phyloP scores from a whole-genome alignment of 805 yeast species.

The Pichia scutulata region DNA sequence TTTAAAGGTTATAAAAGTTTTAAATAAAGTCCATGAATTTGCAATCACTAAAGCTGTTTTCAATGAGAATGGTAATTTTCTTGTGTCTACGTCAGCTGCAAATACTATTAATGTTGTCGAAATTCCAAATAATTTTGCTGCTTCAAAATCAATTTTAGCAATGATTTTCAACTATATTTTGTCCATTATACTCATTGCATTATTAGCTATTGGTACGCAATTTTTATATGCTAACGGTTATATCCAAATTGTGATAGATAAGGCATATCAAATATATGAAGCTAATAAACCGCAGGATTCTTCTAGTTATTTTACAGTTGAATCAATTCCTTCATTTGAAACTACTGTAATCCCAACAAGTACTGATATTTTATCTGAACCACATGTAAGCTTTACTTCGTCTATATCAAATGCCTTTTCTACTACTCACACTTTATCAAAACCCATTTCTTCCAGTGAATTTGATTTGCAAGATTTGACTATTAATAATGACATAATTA shows the following conservation, averaged over 20 bases:
- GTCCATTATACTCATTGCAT: conserved; percentile 18
- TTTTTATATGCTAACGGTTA: conserved; percentile 25
- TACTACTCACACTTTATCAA: not conserved
- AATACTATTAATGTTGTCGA: conserved; percentile 57
- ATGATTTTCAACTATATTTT: conserved; percentile 22
- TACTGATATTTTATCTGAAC: not conserved
- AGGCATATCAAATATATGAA: conserved; percentile 17
- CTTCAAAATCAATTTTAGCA: conserved; percentile 30
- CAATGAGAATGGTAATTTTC: conserved; percentile 55
- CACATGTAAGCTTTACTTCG: not conserved
- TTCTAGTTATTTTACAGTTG: conserved; percentile 28
- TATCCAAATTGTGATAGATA: conserved; percentile 16
- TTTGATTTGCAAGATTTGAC: conserved; percentile 1
- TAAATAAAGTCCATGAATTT: conserved; percentile 62
- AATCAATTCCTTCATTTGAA: conserved; percentile 18
- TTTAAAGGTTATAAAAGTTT: conserved; percentile 42
- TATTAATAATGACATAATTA: conserved; percentile 7
- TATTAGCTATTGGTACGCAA: conserved; percentile 22
- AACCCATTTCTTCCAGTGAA: not conserved
- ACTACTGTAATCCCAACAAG: conserved; percentile 3
- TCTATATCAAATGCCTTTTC: not conserved
- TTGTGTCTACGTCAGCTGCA: conserved; percentile 75
- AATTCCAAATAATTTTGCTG: conserved; percentile 45
- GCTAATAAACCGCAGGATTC: conserved; percentile 25
- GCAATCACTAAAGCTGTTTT: conserved; percentile 70